These are phyloP conservation scores for Diphasiastrum complanatum DNA, from an alignment of 83 land plant genomes.

Conservation along the genomic window DNA sequence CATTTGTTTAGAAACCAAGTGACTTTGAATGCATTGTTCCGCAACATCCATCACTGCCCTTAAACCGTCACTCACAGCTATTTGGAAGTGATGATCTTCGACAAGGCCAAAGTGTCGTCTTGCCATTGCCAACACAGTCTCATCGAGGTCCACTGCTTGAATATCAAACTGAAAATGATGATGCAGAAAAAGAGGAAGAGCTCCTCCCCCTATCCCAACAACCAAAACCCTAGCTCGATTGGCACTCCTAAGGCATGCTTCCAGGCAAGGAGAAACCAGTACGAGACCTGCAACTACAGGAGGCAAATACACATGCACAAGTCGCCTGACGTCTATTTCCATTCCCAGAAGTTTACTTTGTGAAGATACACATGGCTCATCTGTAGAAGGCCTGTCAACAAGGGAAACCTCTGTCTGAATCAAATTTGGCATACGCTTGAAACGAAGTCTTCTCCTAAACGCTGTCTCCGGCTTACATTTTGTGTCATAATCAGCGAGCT, in stretches of 20 bases:
- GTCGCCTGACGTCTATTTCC: conserved; percentile 14
- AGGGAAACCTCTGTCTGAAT: conserved; percentile 57
- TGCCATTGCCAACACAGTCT: conserved; percentile 38
- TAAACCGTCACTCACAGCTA: conserved; percentile 46
- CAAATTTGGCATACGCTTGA: conserved; percentile 54
- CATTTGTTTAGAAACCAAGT: neutral
- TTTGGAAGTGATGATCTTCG: conserved; percentile 19
- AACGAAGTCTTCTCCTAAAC: conserved; percentile 45
- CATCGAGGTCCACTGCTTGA: conserved; percentile 40
- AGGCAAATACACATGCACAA: conserved; percentile 51
- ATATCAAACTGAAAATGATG: conserved; percentile 37
- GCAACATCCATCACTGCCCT: conserved; percentile 27
- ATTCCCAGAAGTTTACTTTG: neutral
- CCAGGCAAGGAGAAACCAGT: conserved; percentile 21
- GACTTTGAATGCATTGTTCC: neutral
- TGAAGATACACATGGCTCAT: neutral
- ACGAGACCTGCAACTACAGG: conserved; percentile 56
- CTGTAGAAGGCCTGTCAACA: neutral
- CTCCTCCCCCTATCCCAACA: conserved; percentile 65
- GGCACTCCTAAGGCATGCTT: conserved; percentile 4
- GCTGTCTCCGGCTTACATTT: conserved; percentile 13
- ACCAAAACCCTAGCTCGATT: conserved; percentile 36
- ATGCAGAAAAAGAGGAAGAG: conserved; percentile 36
- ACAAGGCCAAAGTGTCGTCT: conserved; percentile 44
- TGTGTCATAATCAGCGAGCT: neutral